phyloP scores from a whole-genome alignment of 2,329 filamentous ascomycete species.

The Scopulariopsis brevicaulis region DNA sequence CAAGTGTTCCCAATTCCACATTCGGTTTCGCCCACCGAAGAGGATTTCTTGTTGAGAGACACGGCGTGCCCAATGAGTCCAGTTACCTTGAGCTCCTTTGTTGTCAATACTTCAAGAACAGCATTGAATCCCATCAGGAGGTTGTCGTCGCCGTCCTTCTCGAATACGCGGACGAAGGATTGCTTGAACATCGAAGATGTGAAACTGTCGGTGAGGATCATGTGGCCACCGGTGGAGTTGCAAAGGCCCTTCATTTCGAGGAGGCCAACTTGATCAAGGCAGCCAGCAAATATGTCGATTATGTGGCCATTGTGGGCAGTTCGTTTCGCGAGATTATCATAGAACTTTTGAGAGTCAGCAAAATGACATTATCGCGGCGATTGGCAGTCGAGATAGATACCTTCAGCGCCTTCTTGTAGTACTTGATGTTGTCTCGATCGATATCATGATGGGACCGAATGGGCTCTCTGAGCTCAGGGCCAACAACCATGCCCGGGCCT shows the following conservation, averaged over 20 bases:
- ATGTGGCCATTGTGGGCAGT: slow-evolving; percentile 95
- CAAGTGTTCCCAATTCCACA: slow-evolving; percentile 98
- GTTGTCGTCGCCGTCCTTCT: slow-evolving; percentile 92
- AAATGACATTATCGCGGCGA: not conserved
- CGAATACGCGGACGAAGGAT: slow-evolving; percentile 92
- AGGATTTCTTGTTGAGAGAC: slow-evolving; percentile 95
- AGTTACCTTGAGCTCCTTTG: slow-evolving; percentile 96
- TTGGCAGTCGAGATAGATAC: slow-evolving; percentile 28
- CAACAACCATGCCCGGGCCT: slow-evolving; percentile 93
- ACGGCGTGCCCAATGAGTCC: slow-evolving; percentile 94
- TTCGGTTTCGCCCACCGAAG: slow-evolving; percentile 93
- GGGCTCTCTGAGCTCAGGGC: slow-evolving; percentile 87
- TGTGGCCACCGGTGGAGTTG: slow-evolving; percentile 94
- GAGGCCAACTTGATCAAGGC: slow-evolving; percentile 91
- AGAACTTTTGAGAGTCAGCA: slow-evolving; percentile 51
- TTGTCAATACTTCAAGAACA: slow-evolving; percentile 87
- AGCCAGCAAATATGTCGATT: slow-evolving; percentile 95
- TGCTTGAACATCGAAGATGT: slow-evolving; percentile 99
- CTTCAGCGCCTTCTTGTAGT: slow-evolving; percentile 98
- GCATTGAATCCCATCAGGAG: slow-evolving; percentile 98
- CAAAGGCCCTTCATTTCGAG: slow-evolving; percentile 96
- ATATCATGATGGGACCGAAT: slow-evolving; percentile 98
- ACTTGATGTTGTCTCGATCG: slow-evolving; percentile 97
- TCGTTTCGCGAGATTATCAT: slow-evolving; percentile 86
- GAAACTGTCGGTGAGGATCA: slow-evolving; percentile 97